Conservation (phyloP, 805 yeast species). For the Metschnikowia baotianmanensis region DNA sequence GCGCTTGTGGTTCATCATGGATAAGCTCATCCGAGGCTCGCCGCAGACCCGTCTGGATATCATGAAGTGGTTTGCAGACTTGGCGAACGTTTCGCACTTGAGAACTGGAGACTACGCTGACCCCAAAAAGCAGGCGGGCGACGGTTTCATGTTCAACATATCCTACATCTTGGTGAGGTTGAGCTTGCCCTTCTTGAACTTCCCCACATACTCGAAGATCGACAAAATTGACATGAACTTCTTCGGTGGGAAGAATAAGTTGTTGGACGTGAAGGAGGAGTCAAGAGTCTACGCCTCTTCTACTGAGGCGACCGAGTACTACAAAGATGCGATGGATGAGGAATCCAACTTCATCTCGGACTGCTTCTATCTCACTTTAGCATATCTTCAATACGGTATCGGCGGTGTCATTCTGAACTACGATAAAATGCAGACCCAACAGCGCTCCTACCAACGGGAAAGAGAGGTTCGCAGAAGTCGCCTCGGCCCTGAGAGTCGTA, state of each 20-base stretch:
- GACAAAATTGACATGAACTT: constrained; percentile 76
- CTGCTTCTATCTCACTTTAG: constrained; percentile 74
- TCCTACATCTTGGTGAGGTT: constrained; percentile 64
- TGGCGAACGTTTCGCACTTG: constrained; percentile 80
- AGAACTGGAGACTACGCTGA: constrained; percentile 85
- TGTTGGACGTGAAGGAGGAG: constrained; percentile 73
- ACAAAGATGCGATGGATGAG: constrained; percentile 37
- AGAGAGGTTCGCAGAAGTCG: constrained; percentile 13
- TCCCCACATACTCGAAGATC: constrained; percentile 56
- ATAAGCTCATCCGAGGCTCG: constrained; percentile 75
- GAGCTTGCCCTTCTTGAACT: constrained; percentile 80
- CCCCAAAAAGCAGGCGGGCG: constrained; percentile 61
- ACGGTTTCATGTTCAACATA: constrained; percentile 80
- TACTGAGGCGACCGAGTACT: constrained; percentile 62
- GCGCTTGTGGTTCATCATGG: constrained; percentile 65
- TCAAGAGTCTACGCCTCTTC: constrained; percentile 78
- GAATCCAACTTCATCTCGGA: constrained; percentile 82
- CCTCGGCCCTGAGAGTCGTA: constrained; percentile 10
- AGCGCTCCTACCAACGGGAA: constrained; percentile 45
- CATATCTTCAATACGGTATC: constrained; percentile 83
- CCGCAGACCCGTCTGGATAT: constrained; percentile 59
- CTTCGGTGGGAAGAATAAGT: constrained; percentile 47
- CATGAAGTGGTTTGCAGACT: constrained; percentile 64
- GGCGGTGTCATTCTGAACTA: constrained; percentile 68
- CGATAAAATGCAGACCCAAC: constrained; percentile 51